Percentiles rank a stretch among this genome's conserved stretches.
Evolutionary conservation across 495 filamentous ascomycete species (phyloP).

Genomic region (Paragyromitra xinjiangensis): DNA sequence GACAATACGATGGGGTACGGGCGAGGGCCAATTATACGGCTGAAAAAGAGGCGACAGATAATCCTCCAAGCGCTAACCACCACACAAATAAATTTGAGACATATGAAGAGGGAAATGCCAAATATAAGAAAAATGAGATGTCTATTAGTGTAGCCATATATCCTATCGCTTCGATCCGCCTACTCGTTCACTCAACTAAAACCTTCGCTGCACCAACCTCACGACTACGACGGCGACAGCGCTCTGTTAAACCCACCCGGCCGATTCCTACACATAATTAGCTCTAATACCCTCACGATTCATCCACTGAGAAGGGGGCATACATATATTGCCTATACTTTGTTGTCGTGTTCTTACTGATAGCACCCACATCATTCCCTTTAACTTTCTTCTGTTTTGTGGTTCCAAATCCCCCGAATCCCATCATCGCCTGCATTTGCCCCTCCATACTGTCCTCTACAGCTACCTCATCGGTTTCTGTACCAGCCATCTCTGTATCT

Average conservation of each 20-base stretch:
- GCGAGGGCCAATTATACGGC: not conserved
- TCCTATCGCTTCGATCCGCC: not conserved
- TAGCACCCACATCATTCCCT: constrained; percentile 84
- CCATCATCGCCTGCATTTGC: constrained; percentile 84
- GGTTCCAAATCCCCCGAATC: constrained; percentile 82
- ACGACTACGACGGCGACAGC: constrained; percentile 61
- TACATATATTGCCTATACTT: constrained; percentile 97
- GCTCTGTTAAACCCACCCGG: constrained; percentile 96
- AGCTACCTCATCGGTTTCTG: not conserved
- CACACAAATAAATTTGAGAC: constrained; percentile 15
- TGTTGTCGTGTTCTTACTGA: constrained; percentile 93
- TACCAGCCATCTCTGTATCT: constrained; percentile 56
- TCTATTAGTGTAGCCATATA: not conserved
- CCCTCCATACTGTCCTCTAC: constrained; percentile 73
- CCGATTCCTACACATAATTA: constrained; percentile 67
- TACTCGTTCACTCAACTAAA: not conserved
- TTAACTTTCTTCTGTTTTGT: constrained; percentile 91
- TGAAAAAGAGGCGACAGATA: constrained; percentile 13
- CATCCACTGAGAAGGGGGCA: not conserved
- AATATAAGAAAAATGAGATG: not conserved
- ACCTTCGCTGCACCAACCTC: not conserved
- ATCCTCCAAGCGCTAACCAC: constrained; percentile 11
- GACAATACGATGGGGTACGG: not conserved
- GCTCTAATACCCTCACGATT: not conserved
- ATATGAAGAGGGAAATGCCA: not conserved